Evolutionary conservation across 2,329 filamentous ascomycete genomes (phyloP).

Genomic region (Catunica adiposa): DNA sequence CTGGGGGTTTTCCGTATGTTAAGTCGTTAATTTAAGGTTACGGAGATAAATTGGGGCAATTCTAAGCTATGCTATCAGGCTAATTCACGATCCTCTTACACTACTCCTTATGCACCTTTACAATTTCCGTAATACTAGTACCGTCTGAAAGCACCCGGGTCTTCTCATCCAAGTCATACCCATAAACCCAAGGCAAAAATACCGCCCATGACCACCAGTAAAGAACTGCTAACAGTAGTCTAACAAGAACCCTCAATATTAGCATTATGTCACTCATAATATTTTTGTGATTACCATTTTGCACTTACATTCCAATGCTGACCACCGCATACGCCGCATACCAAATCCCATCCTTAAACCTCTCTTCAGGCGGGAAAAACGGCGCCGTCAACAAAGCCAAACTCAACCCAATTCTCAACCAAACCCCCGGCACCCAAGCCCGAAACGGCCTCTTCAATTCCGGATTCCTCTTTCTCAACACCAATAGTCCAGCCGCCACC

Average conservation of each 20-base stretch:
- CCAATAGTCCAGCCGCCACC: slow-evolving; percentile 39
- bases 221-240: slow-evolving; percentile 38
- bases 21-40: too few species aligned
- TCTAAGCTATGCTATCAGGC: too few species aligned
- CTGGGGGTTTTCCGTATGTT: too few species aligned
- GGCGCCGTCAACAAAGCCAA: slow-evolving; percentile 41
- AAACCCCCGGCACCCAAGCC: slow-evolving; percentile 44
- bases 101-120: slow-evolving; percentile 18
- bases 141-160: slow-evolving; percentile 46
- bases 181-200: slow-evolving; percentile 39
- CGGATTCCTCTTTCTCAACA: slow-evolving; percentile 42
- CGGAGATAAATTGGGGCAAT: too few species aligned
- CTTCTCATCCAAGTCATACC: slow-evolving; percentile 47
- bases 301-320: slow-evolving; percentile 36
- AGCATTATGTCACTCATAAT: too few species aligned
- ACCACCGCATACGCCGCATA: slow-evolving; percentile 39
- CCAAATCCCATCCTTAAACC: slow-evolving; percentile 29
- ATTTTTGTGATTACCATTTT: too few species aligned
- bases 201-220: slow-evolving; percentile 58
- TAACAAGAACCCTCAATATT: slow-evolving; percentile 18
- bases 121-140: slow-evolving; percentile 45
- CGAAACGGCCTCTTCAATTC: slow-evolving; percentile 47
- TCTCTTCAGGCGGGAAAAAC: slow-evolving; percentile 41
- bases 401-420: slow-evolving; percentile 36
- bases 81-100: not conserved